Evolutionary conservation across 2,329 filamentous ascomycete genomes (phyloP).

Genomic region (Calonectria pseudoturangicola): DNA sequence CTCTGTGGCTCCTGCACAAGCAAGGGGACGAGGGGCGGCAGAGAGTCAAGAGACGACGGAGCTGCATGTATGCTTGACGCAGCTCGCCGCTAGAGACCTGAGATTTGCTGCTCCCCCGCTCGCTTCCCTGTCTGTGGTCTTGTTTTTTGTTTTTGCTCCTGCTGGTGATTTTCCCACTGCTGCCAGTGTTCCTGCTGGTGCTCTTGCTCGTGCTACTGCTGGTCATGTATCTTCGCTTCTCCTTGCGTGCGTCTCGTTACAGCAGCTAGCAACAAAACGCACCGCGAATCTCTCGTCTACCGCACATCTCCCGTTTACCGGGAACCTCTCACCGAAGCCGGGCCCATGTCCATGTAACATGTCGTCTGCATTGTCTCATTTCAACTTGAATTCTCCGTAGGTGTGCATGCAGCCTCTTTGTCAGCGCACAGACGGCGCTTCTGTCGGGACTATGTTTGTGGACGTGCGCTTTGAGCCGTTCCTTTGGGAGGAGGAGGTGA

Average conservation of each 20-base stretch:
- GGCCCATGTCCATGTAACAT: constrained; percentile 23
- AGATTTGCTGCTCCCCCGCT: constrained; percentile 25
- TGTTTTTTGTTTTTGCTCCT: constrained; percentile 9
- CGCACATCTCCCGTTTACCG: background rate
- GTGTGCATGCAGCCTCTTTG: constrained; percentile 24
- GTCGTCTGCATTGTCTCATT: constrained; percentile 35
- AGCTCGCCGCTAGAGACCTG: constrained; percentile 15
- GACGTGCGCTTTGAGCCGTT: constrained; percentile 13
- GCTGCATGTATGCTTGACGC: constrained; percentile 21
- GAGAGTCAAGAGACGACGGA: constrained; percentile 24
- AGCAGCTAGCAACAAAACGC: background rate
- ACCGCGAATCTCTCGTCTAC: constrained; percentile 8
- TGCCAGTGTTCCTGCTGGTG: background rate
- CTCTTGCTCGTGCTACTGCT: background rate
- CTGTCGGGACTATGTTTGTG: background rate
- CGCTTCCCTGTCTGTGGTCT: background rate
- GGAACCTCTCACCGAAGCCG: constrained; percentile 17
- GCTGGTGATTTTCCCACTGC: background rate
- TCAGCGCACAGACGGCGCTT: constrained; percentile 20
- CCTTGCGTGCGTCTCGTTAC: constrained; percentile 11
- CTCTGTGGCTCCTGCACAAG: constrained; percentile 28
- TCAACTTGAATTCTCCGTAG: constrained; percentile 2
- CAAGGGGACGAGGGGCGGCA: constrained; percentile 16
- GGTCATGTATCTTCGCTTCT: background rate
- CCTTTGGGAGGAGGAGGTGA: constrained; percentile 8